These are phyloP conservation scores for Xylaria sp. DNA, from an alignment of 2,329 filamentous ascomycete species.

Conservation along the genomic window DNA sequence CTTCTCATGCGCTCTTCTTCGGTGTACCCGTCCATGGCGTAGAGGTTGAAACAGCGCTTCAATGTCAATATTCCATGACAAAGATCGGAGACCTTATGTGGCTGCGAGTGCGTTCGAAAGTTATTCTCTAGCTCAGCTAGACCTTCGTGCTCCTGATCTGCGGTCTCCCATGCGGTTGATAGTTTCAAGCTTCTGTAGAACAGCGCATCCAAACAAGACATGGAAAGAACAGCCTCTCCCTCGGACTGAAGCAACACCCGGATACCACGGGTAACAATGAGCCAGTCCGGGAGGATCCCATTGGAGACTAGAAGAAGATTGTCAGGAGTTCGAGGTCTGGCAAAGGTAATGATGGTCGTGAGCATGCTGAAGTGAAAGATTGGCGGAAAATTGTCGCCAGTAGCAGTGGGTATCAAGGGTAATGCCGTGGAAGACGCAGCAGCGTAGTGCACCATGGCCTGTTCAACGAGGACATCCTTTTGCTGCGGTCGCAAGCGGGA, in stretches of 20 bases:
- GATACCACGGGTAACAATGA: conserved; percentile 52
- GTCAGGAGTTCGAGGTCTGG: conserved; percentile 49
- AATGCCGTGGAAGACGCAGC: conserved; percentile 49
- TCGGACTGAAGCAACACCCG: conserved; percentile 49
- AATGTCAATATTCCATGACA: conserved; percentile 35
- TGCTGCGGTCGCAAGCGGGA: conserved; percentile 54
- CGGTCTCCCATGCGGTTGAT: conserved; percentile 35
- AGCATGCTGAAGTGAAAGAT: conserved; percentile 55
- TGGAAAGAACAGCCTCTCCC: conserved; percentile 37
- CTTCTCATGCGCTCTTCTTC: conserved; percentile 42
- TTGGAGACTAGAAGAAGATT: conserved; percentile 53
- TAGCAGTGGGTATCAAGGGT: conserved; percentile 50
- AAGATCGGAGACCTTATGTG: conserved; percentile 34
- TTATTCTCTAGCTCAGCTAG: conserved; percentile 41
- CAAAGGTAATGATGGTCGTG: conserved; percentile 53
- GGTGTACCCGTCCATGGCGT: conserved; percentile 23
- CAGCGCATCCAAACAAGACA: conserved; percentile 45
- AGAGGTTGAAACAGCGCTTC: conserved; percentile 41
- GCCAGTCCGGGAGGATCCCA: conserved; percentile 53
- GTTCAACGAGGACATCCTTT: conserved; percentile 54
- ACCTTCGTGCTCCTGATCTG: conserved; percentile 39
- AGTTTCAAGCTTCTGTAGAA: conserved; percentile 45
- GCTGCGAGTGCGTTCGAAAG: conserved; percentile 32
- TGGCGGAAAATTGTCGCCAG: conserved; percentile 49
- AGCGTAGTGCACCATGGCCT: conserved; percentile 53